Evolutionary conservation across 2,329 filamentous ascomycete species (phyloP).

Genomic region (Didymella arachidicola): DNA sequence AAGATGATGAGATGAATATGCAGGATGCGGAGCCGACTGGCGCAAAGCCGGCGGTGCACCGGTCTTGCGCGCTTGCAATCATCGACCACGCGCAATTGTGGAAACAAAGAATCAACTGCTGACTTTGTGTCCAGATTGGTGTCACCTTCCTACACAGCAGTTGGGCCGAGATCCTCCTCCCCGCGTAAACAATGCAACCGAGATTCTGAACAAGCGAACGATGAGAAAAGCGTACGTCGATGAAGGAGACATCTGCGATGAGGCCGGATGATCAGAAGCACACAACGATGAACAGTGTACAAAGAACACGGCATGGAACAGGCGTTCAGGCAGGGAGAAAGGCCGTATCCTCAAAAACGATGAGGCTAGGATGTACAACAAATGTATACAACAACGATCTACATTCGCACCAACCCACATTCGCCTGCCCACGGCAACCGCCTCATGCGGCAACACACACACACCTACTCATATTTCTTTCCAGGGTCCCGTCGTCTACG

Average conservation of each 20-base stretch:
- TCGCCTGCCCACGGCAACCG: neutral
- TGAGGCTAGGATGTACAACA: slow-evolving; percentile 24
- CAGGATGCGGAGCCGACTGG: slow-evolving; percentile 13
- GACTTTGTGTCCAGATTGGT: slow-evolving; percentile 51
- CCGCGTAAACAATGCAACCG: slow-evolving; percentile 51
- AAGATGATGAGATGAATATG: slow-evolving; percentile 16
- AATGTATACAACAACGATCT: slow-evolving; percentile 24
- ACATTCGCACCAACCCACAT: slow-evolving; percentile 1
- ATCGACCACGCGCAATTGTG: slow-evolving; percentile 1
- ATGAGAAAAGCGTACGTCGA: neutral
- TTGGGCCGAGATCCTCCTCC: slow-evolving; percentile 61
- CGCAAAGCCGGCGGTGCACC: slow-evolving; percentile 3
- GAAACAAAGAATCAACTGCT: slow-evolving; percentile 22
- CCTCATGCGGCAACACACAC: neutral
- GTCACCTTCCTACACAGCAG: slow-evolving; percentile 62
- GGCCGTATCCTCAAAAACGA: slow-evolving; percentile 5
- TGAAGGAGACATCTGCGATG: neutral
- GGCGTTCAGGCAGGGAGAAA: slow-evolving; percentile 29
- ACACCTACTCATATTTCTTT: neutral
- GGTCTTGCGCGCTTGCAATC: neutral
- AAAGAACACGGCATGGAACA: slow-evolving; percentile 18
- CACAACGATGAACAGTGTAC: slow-evolving; percentile 3
- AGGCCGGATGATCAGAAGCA: neutral
- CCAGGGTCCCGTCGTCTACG: neutral
- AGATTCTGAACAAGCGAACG: slow-evolving; percentile 3